Evolutionary conservation across 495 filamentous ascomycete genomes (phyloP), one percentile per base, ranked within the genome.

Genomic region (Xylaria palmicola): DNA sequence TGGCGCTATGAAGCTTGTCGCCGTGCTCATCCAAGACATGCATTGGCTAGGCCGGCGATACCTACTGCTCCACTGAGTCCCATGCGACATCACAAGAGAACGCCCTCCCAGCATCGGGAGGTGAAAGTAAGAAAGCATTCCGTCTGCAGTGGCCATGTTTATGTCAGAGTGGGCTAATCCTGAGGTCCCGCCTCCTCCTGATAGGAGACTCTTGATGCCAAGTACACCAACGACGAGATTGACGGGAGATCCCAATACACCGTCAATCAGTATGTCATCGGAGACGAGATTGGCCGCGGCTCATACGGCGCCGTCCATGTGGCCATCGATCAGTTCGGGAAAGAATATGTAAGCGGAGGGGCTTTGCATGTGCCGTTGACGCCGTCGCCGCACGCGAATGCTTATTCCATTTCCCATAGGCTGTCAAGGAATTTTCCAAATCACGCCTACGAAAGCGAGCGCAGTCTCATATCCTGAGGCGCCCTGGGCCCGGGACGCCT

Each of bases 341-440:
- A 87, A 50, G 91, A 98, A 91, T 98, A 88, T 85, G 93, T 97
- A 81, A 79, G 88, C 58, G 13, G 15, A 29, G 30, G 24, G 17
- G 12, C 12, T 24, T 8, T 47, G n/a, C n/a, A n/a, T n/a, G 27
- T 5, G 10, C 34, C 40, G 34, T 17, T 15, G 17, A 30, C 6
- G 17, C 24, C 30, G 17, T 4, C 9, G 15, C 26, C 6, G 30
- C 50, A 29, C 30, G 8, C 22, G 15, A 24, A 30, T 49, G 19
- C 67, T 72, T 43, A 64, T 53, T 20, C n/a, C 36, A 41, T 19
- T 49, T 15, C 8, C 47, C 20, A 56, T 61, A 97, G 92, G 93
- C 94, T 53, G 86, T 98, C 62, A 98, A 98, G 75, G 93, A 97
- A 67, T 98, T 98, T 75, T 97, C 93, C 52, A 98, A 98, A 72